Percentiles rank a stretch among this genome's conserved stretches.
Evolutionary conservation across 2,329 filamentous ascomycete genomes (phyloP).

Genomic region (Colletotrichum spinosum): DNA sequence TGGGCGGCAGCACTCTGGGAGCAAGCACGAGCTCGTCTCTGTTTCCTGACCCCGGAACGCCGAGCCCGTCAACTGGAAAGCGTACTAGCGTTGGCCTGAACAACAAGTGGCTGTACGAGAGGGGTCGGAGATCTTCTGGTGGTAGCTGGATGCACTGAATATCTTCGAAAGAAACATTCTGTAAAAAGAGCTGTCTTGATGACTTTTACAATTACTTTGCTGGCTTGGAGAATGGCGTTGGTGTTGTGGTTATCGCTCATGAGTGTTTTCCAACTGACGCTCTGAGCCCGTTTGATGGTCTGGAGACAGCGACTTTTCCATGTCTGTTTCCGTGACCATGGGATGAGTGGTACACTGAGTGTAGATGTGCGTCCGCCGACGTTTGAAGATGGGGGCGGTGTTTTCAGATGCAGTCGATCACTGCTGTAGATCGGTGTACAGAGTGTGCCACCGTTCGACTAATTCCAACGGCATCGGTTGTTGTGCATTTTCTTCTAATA

Average conservation of each 20-base stretch:
- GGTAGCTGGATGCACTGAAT: slow-evolving; percentile 34
- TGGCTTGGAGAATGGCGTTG: slow-evolving; percentile 14
- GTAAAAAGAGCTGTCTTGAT: not conserved
- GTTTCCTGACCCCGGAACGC: slow-evolving; percentile 73
- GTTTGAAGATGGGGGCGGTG: no score
- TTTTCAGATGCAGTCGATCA: no score
- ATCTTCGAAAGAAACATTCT: no score
- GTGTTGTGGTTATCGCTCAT: not conserved
- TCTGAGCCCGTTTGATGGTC: not conserved
- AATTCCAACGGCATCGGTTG: no score
- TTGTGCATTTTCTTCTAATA: no score
- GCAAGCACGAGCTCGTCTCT: slow-evolving; percentile 54
- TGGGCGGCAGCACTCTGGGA: slow-evolving; percentile 52
- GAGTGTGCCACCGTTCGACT: no score
- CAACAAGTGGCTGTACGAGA: slow-evolving; percentile 96
- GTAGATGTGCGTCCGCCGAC: slow-evolving; percentile 2
- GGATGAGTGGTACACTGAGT: not conserved
- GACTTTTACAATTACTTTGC: not conserved
- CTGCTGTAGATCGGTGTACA: no score
- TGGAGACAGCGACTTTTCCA: not conserved
- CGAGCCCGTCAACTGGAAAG: slow-evolving; percentile 75
- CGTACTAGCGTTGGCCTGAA: slow-evolving; percentile 82
- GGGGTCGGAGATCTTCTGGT: slow-evolving; percentile 69
- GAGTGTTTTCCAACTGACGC: not conserved
- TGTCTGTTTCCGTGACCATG: not conserved